A percentile compares a stretch with the other conserved stretches of the same genome.
phyloP scores from a whole-genome alignment of 345 rosid species.

The Citrus australasica region DNA sequence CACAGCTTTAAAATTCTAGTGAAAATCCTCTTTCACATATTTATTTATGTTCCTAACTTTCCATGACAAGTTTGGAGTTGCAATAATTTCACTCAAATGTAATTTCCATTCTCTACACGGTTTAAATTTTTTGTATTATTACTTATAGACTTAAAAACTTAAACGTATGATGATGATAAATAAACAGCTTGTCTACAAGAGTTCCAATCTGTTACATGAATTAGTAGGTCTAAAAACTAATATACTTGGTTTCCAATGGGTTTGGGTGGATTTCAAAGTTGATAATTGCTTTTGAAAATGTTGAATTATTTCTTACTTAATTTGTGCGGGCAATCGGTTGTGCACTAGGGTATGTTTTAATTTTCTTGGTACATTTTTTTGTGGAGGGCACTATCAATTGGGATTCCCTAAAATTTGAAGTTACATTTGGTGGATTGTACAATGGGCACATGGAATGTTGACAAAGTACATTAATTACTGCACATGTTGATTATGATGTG shows the following conservation, averaged over 20 bases:
- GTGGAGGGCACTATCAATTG: not conserved
- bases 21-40: slow-evolving; percentile 8
- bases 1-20: slow-evolving; percentile 13
- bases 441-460: not conserved
- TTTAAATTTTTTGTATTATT: too few relatives aligned
- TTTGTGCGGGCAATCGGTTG: not conserved
- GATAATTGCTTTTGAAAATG: not conserved
- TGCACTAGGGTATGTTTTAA: not conserved
- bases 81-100: not conserved
- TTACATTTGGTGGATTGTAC: not conserved
- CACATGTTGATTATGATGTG: not conserved
- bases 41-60: not conserved
- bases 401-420: slow-evolving; percentile 6
- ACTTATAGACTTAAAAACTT: not conserved
- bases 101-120: not conserved
- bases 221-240: too few relatives aligned
- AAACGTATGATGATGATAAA: too few relatives aligned
- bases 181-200: too few relatives aligned
- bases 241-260: too few relatives aligned
- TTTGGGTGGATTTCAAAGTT: not conserved
- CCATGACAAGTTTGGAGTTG: not conserved
- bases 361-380: not conserved
- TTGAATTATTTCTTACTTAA: too few relatives aligned
- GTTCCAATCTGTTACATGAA: too few relatives aligned
- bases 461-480: not conserved